Base-by-base conservation (phyloP, 805 yeast species). In the Jamesozyma jinghongensis region DNA sequence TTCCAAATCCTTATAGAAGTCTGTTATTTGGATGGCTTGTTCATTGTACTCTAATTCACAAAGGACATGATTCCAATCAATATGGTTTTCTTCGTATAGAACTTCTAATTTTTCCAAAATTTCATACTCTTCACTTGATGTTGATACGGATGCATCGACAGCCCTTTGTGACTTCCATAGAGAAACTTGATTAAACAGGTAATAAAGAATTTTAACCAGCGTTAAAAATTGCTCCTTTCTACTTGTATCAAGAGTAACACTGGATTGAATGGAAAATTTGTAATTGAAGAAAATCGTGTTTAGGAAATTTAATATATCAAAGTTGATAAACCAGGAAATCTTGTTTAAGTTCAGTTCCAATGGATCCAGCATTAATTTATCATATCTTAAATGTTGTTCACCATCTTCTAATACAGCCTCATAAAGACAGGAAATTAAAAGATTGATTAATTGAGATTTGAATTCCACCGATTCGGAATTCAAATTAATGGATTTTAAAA, bases 21-120 rank as follows among this genome's bases (percentile, higher is more conserved):
- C 94, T 0, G 86, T 75, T 22, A 86, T 68, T 6, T 63, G 61
- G 18, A 82, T 56, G 0, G 88, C 83, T 19, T 75, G 76, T 6
- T 67, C 63, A 30, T 70, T 67, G 36, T 73, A 64, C 6, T 71
- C 70, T 40, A 73, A 57, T n/a, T 66, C 54, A 11, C 80, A 69
- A 42, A 85, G 60, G 3, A 71, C 66, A 18, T 67, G 63, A 11
- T 81, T 74, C 95, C 95, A 87, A 22, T 43, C 47, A 22, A 49
- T 32, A 36, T 58, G 61, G 27, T 56, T 57, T 1, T 51, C 49
- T 5, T 46, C 26, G 38, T 46, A 61, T 11, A 62, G 44, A 1
- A 59, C 61, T 6, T 68, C 59, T 34, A 56, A 64, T 19, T 53
- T 50, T 0, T 50, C 34, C 17, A 48, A 46, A 22, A 39, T 53